Base-by-base conservation (phyloP, 495 filamentous ascomycete genomes). In the Copromyces sp. region DNA sequence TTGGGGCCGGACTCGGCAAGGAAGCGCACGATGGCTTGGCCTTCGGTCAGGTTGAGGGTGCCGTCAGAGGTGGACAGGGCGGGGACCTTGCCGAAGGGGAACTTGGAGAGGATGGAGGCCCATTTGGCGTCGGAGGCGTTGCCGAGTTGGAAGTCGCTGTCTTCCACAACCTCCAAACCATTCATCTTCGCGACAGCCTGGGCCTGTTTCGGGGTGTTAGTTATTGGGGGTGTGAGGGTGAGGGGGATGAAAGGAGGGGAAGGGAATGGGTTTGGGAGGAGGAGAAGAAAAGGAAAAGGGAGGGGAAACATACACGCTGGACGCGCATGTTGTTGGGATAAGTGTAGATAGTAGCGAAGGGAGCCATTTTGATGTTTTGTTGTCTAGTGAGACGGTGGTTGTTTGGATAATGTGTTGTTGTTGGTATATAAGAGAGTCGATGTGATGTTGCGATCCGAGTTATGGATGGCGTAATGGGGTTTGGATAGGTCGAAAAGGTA, bases 71-170 rank as follows among this genome's bases (percentile, higher is more conserved):
- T 81, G 74, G 87, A 84, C 77, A 90, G 86, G 68, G 84, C 84
- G 45, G 89, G 89, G 24, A 89, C 85, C 72, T 89, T 90, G 78
- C 88, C 89, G 32, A 86, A 71, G 17, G 88, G 88, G 81, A 90
- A 90, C 76, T 90, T 90, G 82, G 86, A 74, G 35, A 87, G 79
- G 82, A 84, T 89, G 3, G 85, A 84, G 7, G 84, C 82, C 53
- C 53, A 65, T 8, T 65, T 65, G 29, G 53, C 29, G 14, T 65
- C 53, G 17, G 81, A 80, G 17, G 73, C 74, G 81, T 89, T 90
- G 74, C 75, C 72, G 38, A 80, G 74, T 35, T 75, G 39, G 79
- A 87, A 89, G 70, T 77, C 79, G 17, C 82, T 81, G 40, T 59
- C 76, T 38, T 81, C 32, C 14, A 78, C 71, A 20, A 90, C 35